Evolutionary conservation across 1,139 yeast species (phyloP), one percentile per base, ranked within the genome.

Genomic region (Groenewaldozyma sp.): DNA sequence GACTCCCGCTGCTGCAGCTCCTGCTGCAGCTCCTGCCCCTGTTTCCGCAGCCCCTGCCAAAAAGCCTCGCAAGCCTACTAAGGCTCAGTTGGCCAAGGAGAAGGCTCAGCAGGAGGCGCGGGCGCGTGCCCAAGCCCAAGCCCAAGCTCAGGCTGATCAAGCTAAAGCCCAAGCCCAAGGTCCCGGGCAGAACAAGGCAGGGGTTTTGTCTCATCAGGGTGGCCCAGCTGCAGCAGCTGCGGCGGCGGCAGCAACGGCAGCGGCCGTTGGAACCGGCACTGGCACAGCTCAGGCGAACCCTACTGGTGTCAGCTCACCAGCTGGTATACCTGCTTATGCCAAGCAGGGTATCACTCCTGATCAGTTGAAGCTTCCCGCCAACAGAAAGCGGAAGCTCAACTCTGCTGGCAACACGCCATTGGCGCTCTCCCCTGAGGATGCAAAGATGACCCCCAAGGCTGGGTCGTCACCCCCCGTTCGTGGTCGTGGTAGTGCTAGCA

Each of bases 361-460:
- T 28, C 60, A 55, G 47, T 44, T 55, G 40, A 54, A 52, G 40
- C 45, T 55, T 27, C 60, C 60, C 3, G 49, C 51, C 4, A 45
- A 41, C 9, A 45, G 52, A 28, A 56, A 56, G 47, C 46, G 60
- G 18, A 53, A 53, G 45, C 45, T 48, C 2, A 28, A 44, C 4
- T 28, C 40, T 20, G 40, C 39, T 31, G 43, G 38, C 22, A 28
- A 32, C 20, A 37, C 51, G n/a, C 46, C 46, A 10, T 39, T 39
- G 31, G 43, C 48, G 3, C 45, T 42, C 10, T 46, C 52, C 2
- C 51, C 52, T 4, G 53, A 47, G 28, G 53, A 49, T 18, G 22
- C 24, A 21, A 49, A 45, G 41, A 22, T 35, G 20, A 26, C 40
- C 9, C 38, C 37, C 19, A 41, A 41, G 29, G 31, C 31, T 19